Percentiles rank a stretch among this genome's conserved stretches.
These are phyloP conservation scores for Saitozyma sp. DNA, from an alignment of 768 basidiomycete genomes.

Conservation along the genomic window DNA sequence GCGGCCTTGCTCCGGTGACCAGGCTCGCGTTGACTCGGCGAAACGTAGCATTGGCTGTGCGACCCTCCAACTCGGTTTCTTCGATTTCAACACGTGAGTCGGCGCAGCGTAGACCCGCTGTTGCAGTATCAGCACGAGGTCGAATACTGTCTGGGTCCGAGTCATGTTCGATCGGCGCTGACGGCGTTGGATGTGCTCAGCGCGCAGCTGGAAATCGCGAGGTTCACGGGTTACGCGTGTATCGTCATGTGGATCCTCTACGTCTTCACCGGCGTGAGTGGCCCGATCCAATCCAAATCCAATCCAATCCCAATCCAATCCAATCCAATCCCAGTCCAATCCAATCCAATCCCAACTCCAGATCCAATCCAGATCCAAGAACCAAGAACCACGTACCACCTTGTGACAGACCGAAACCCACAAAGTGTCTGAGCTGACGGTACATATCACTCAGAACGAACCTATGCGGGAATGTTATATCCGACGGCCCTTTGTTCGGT, in stretches of 20 bases:
- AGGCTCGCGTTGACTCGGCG: too few species aligned
- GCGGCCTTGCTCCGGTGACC: too few species aligned
- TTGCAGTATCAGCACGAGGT: too few species aligned
- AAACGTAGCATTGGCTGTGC: conserved; percentile 8
- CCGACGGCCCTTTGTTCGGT: conserved; percentile 7
- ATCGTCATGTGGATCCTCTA: conserved; percentile 2
- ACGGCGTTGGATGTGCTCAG: background rate
- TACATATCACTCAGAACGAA: conserved; percentile 24
- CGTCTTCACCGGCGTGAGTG: conserved; percentile 4
- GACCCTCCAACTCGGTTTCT: conserved; percentile 22
- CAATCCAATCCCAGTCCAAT: background rate
- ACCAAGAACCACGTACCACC: too few species aligned
- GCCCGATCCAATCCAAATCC: background rate
- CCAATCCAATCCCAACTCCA: background rate
- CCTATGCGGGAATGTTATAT: conserved; percentile 12
- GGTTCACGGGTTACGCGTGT: conserved; percentile 3
- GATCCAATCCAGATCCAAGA: background rate
- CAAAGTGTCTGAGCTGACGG: background rate
- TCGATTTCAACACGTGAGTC: conserved; percentile 11
- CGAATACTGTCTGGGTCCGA: too few species aligned
- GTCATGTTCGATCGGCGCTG: background rate
- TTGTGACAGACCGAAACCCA: too few species aligned
- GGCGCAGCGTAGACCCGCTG: background rate
- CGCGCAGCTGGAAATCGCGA: conserved; percentile 1
- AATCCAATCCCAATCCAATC: background rate